Evolutionary conservation across 2,329 filamentous ascomycete genomes (phyloP).

Genomic region (Nemania diffusa): DNA sequence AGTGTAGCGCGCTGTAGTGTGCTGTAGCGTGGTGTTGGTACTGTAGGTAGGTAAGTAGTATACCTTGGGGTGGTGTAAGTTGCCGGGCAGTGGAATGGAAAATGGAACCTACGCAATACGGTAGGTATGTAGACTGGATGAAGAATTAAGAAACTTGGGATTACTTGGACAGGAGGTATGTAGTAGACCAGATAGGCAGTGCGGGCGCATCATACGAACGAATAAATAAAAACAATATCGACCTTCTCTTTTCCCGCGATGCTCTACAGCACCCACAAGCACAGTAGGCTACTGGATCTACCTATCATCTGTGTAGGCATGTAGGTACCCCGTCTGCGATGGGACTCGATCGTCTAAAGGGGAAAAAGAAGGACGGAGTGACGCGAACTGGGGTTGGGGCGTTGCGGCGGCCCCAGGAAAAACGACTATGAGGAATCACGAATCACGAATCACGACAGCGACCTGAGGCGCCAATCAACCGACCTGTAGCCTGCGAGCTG

Average conservation of each 20-base stretch:
- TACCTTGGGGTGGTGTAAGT: no score
- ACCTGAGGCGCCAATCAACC: slow-evolving; percentile 10
- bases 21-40: background rate
- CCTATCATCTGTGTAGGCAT: background rate
- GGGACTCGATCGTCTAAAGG: background rate
- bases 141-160: background rate
- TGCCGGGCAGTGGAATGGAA: no score
- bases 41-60: background rate
- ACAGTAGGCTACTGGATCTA: no score
- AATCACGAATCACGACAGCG: slow-evolving; percentile 15
- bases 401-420: slow-evolving; percentile 18
- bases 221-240: background rate
- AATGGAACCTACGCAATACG: background rate
- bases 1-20: background rate
- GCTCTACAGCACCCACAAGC: background rate
- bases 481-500: no score
- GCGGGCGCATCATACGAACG: background rate
- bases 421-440: slow-evolving; percentile 6
- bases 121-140: background rate
- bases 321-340: background rate
- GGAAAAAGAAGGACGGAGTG: slow-evolving; percentile 14
- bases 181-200: background rate
- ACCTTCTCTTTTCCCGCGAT: background rate
- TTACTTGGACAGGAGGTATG: background rate
- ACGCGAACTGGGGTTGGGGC: slow-evolving; percentile 9